phyloP scores from a whole-genome alignment of 495 filamentous ascomycete species.

The Parathielavia appendiculata region DNA sequence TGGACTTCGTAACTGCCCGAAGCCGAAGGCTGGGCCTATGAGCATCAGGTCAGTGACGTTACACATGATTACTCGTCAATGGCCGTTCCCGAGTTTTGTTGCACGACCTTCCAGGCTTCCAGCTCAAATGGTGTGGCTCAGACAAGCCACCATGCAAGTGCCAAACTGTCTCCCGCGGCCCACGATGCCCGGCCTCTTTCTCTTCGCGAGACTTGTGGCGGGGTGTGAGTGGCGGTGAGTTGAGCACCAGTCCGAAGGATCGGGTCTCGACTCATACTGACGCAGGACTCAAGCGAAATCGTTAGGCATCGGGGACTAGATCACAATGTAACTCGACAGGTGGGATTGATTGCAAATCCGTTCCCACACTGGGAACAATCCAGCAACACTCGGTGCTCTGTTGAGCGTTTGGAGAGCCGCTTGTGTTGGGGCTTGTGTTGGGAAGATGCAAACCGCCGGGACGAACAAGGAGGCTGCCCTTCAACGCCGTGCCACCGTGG shows the following conservation, averaged over 20 bases:
- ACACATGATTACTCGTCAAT: slow-evolving; percentile 9
- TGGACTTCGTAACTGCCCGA: background rate
- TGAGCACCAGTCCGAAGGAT: background rate
- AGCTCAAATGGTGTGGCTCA: slow-evolving; percentile 1
- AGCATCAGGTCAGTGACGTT: background rate
- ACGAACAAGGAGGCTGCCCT: slow-evolving; percentile 2
- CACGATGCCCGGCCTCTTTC: background rate
- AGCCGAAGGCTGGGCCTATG: background rate
- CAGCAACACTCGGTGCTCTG: background rate
- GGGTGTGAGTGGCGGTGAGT: slow-evolving; percentile 5
- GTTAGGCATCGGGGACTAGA: background rate
- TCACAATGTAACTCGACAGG: too few relatives aligned
- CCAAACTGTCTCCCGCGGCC: background rate
- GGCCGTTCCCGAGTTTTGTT: background rate
- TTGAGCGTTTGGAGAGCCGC: background rate
- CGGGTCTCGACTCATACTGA: background rate
- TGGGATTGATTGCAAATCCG: too few relatives aligned
- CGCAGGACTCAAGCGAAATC: background rate
- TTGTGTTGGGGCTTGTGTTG: too few relatives aligned
- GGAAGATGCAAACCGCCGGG: background rate
- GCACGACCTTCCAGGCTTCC: background rate
- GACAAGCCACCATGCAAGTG: slow-evolving; percentile 3
- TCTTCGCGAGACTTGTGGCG: slow-evolving; percentile 1
- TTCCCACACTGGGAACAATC: background rate
- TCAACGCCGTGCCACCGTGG: slow-evolving; percentile 3